Base-by-base conservation (phyloP, 352 stramenopile genomes). In the Globisporangium apiculatum region DNA sequence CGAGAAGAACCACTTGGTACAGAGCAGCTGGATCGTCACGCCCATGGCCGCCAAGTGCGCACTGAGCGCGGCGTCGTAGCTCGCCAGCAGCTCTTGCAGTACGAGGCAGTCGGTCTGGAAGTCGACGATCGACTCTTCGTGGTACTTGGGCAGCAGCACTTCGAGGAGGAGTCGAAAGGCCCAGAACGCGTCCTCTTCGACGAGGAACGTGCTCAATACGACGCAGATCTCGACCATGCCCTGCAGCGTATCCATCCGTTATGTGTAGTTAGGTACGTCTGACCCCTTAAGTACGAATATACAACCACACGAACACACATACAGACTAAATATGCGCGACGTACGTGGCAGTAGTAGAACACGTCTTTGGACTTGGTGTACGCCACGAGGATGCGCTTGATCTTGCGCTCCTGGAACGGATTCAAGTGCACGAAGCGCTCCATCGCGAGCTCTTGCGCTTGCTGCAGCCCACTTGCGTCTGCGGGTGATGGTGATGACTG, bases 1-100 rank as follows among this genome's bases (percentile, higher is more conserved):
- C 18, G 82, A 91, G 56, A 89, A 91, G 58, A 91, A 89, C 82
- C 82, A 91, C 66, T 89, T 91, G 37, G 82, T 91, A 57, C 82
- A 87, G 5, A 91, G 66, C 57, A 91, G 60, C 55, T 91, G 82
- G 48, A 91, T 79, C 4, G 79, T 86, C 50, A 91, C 76, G 14
- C 79, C 82, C 46, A 83, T 66, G 48, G 66, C 37, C 38, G 68
- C 60, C 51, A 91, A 71, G 58, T 91, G 82, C 14, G 85, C 73
- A 53, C 70, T 75, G 12, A 91, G 75, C 46, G 58, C 57, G 1
- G 68, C 60, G 38, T 89, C 77, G 38, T 82, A 68, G 5, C 61
- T 58, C 52, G 72, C 67, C 45, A 91, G 64, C 42, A 91, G 64
- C 58, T 91, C 82, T 61, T 91, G 82, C 38, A 91, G 58, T 55